A percentile compares a stretch with the other conserved stretches of the same genome.
Evolutionary conservation across 768 basidiomycete genomes (phyloP).

Genomic region (Tricholomella constricta): DNA sequence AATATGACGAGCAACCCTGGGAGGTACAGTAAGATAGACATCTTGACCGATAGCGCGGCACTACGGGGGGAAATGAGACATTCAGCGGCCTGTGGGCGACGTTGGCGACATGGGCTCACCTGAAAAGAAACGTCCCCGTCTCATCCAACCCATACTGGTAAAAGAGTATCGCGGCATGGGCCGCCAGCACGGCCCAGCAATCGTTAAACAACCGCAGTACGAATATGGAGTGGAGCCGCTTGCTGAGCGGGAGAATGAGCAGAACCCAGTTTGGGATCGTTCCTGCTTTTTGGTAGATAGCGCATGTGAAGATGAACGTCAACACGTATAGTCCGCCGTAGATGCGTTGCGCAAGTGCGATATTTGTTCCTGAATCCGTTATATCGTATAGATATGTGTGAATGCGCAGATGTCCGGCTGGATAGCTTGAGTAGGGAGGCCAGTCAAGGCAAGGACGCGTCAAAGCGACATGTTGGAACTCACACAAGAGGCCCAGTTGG

Average conservation of each 20-base stretch:
- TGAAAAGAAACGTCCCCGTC: conserved; percentile 67
- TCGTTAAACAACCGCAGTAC: conserved; percentile 94
- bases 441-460: neutral
- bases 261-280: conserved; percentile 72
- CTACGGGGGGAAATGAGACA: conserved; percentile 37
- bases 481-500: conserved; percentile 95
- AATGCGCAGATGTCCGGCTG: conserved; percentile 88
- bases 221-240: conserved; percentile 92
- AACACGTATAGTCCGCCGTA: conserved; percentile 75
- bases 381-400: conserved; percentile 70
- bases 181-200: conserved; percentile 75
- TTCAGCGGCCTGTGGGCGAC: neutral
- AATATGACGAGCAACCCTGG: conserved; percentile 85
- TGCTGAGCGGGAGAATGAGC: conserved; percentile 80
- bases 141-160: conserved; percentile 63
- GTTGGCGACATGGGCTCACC: conserved; percentile 46
- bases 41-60: conserved; percentile 87
- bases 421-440: conserved; percentile 63
- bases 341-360: conserved; percentile 72
- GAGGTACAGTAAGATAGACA: conserved; percentile 89
- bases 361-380: conserved; percentile 60
- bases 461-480: conserved; percentile 23
- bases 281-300: conserved; percentile 65
- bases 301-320: conserved; percentile 64
- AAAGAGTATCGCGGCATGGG: conserved; percentile 68